Evolutionary conservation across 176 grass and related monocot genomes (phyloP), one percentile per base, ranked within the genome.

Genomic region (Elymus sibiricus): DNA sequence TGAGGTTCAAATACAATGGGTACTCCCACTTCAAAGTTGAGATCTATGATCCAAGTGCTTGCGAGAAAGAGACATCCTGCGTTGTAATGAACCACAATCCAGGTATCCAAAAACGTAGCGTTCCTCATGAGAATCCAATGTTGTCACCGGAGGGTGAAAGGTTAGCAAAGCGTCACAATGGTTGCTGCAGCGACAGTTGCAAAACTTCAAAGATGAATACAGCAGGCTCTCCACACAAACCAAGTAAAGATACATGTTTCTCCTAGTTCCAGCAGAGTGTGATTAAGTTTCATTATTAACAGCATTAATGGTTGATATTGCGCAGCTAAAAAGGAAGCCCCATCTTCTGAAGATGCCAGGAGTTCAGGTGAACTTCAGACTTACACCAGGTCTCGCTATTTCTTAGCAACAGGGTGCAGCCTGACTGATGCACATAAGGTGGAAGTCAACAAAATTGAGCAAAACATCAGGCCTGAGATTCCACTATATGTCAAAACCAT

Each of bases 11-110:
- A 70, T 84, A 76, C 63, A 86, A 12, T 47, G 73, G 86, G 11
- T 42, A 81, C 1, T 90, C 85, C 7, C 69, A 37, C 26, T 89
- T 92, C n/a, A 71, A 88, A 68, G 91, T 93, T 67, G 32, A 38
- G 31, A 85, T 93, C 40, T 93, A 88, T 65, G 82, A 68, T 31
- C n/a, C 59, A 42, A 88, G 64, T 88, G 65, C 62, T 11, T 90
- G 82, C 43, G 85, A 88, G 64, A 93, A 93, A 59, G 46, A 58
- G 15, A 51, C 21, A 56, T 42, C 61, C 7, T 53, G 21, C 6
- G 3, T 78, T 19, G 37, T 72, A 9, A 72, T 26, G 64, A 70
- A 85, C 4, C 11, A n/a, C 11, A 10, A 6, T 64, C 43, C 14
- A 5, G 12, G 2, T 59, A 16, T 40, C 10, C 44, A 58, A 47